Conservation (phyloP, 1,284 basidiomycete genomes). For the Tausonia pullulans region DNA sequence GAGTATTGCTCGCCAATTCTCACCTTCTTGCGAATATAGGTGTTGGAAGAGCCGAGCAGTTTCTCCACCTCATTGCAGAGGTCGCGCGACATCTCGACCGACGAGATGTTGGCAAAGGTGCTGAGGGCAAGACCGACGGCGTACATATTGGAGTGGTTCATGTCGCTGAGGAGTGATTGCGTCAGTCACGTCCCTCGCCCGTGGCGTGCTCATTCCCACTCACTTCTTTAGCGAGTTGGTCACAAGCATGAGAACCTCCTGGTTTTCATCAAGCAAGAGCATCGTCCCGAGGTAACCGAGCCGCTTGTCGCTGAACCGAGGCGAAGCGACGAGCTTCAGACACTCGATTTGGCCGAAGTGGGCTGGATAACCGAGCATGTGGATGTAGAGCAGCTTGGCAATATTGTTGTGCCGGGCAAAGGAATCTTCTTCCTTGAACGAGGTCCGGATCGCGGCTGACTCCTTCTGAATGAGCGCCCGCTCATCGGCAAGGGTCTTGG, state of each 20-base stretch:
- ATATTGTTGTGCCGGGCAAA: slow-evolving; percentile 92
- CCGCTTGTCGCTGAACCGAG: slow-evolving; percentile 92
- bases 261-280: slow-evolving; percentile 94
- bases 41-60: slow-evolving; percentile 90
- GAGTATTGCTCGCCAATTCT: slow-evolving; percentile 13
- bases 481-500: slow-evolving; percentile 94
- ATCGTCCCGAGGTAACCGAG: slow-evolving; percentile 97
- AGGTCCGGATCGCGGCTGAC: slow-evolving; percentile 92
- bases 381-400: slow-evolving; percentile 96
- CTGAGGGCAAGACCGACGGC: slow-evolving; percentile 93
- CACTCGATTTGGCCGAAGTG: slow-evolving; percentile 99
- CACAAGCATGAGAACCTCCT: slow-evolving; percentile 93
- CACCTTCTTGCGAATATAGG: slow-evolving; percentile 98
- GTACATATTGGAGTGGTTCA: slow-evolving; percentile 99
- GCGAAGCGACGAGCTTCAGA: slow-evolving; percentile 96
- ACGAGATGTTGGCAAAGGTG: slow-evolving; percentile 98
- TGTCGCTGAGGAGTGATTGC: slow-evolving; percentile 54
- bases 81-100: slow-evolving; percentile 97
- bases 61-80: slow-evolving; percentile 96
- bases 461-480: slow-evolving; percentile 95
- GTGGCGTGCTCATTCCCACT: slow-evolving; percentile 27
- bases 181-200: background rate
- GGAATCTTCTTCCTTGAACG: slow-evolving; percentile 94
- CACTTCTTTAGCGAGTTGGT: slow-evolving; percentile 99
- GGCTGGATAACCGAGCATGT: slow-evolving; percentile 98